Percentiles rank a stretch among this genome's conserved stretches.
Conservation (phyloP, 768 basidiomycete species). For the Serendipita sp. region DNA sequence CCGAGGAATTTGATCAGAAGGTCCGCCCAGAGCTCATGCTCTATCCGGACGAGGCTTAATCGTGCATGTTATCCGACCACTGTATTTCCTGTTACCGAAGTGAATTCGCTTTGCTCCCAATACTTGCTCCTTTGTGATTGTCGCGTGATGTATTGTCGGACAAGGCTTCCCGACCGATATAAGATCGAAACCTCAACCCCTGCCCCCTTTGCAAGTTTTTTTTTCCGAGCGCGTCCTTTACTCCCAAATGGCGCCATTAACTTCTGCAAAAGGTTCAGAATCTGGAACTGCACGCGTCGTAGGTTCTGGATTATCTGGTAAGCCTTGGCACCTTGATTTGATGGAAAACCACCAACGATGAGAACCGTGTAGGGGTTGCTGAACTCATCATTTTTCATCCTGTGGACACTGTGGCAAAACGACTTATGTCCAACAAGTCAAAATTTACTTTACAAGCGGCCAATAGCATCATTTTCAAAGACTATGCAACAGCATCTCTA, state of each 20-base stretch:
- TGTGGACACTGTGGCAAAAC: conserved; percentile 95
- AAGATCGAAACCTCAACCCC: not conserved
- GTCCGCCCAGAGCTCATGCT: conserved; percentile 88
- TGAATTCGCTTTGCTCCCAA: not conserved
- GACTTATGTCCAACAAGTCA: conserved; percentile 92
- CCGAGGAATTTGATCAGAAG: conserved; percentile 88
- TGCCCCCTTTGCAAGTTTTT: not conserved
- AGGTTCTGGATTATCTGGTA: conserved; percentile 86
- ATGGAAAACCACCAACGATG: not conserved
- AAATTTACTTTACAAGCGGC: conserved; percentile 52
- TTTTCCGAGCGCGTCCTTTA: not conserved
- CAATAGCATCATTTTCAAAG: conserved; percentile 74
- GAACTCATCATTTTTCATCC: conserved; percentile 93
- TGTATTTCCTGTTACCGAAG: not conserved
- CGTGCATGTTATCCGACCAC: not conserved
- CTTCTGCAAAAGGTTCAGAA: conserved; percentile 41
- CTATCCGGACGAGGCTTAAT: conserved; percentile 36
- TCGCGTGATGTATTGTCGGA: not conserved
- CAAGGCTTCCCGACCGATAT: not conserved
- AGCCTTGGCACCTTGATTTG: conserved; percentile 13
- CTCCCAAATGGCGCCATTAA: not conserved
- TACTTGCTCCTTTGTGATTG: not conserved
- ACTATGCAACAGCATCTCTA: conserved; percentile 53
- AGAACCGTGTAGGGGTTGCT: conserved; percentile 50
- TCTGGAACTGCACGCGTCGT: conserved; percentile 81